Evolutionary conservation across 495 filamentous ascomycete species (phyloP), one percentile per base, ranked within the genome.

Genomic region (Neurospora tetraspora): DNA sequence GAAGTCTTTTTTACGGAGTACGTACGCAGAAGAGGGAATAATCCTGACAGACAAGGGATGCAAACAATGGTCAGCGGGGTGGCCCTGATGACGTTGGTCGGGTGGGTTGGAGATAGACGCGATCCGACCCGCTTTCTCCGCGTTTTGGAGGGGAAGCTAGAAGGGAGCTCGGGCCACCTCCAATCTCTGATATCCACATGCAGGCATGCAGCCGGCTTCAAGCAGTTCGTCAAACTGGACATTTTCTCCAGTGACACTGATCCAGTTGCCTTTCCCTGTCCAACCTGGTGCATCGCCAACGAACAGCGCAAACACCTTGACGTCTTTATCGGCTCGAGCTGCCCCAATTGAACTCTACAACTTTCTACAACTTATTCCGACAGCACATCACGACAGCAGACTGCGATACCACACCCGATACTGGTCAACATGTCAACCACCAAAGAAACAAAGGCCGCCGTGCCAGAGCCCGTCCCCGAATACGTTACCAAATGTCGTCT

Each of bases 401-500:
- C 20, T 10, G 70, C 18, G 36, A 59, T 70, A 43, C 39, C 39
- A n/a, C 43, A 43, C 18, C 12, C 23, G 23, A 36, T 12, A 6
- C 9, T 11, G 42, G 27, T 39, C 12, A 69, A 74, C 14, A 71
- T 42, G 45, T 69, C 69, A 1, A 71, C 65, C 14, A 71, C 65
- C 9, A 74, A 75, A 23, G 75, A 79, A n/a, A 38, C 47, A 10
- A 47, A 70, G 45, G 37, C 65, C 75, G 53, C 75, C 23, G 59
- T 39, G 69, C 9, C 43, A 69, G 34, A 70, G 39, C 36, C 72
- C 61, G 31, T 70, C 27, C 68, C 71, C n/a, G 70, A 73, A 23
- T 23, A 75, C 37, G 74, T 75, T 70, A 72, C 40, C 11, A 79
- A 85, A 39, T 81, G 85, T 3, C 90, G 94, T 39, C 86, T 97